Evolutionary conservation across 2,329 filamentous ascomycete species (phyloP).

Genomic region (Diaporthe caulivora): DNA sequence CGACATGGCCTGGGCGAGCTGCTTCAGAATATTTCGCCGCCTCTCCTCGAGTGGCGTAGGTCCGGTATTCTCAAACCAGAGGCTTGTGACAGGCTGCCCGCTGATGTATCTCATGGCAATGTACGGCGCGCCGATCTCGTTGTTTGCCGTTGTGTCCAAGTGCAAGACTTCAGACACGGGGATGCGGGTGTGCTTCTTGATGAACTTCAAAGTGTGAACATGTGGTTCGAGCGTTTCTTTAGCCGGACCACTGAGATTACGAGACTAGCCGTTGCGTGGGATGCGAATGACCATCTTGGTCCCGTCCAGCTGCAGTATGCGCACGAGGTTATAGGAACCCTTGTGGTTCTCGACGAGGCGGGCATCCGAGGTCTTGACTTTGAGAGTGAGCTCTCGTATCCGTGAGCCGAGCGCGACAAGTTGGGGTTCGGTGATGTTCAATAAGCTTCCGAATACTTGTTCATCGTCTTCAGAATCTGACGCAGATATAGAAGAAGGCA

Average conservation of each 20-base stretch:
- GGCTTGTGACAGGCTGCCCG: neutral
- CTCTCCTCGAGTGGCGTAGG: neutral
- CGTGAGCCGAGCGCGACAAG: neutral
- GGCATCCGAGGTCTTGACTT: neutral
- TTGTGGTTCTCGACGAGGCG: neutral
- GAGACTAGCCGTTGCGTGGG: neutral
- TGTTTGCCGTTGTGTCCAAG: neutral
- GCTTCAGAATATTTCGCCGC: neutral
- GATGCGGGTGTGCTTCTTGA: neutral
- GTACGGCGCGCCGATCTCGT: constrained; percentile 8
- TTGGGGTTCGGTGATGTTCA: neutral
- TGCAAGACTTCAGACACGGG: neutral
- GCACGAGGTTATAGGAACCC: neutral
- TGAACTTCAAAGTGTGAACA: neutral
- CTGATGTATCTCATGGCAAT: constrained; percentile 1
- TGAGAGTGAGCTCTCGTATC: neutral
- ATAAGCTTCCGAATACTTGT: neutral
- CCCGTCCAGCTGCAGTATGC: neutral
- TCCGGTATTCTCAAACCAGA: neutral
- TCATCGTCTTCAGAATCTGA: neutral
- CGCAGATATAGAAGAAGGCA: neutral
- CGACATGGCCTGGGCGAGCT: neutral
- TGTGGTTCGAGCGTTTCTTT: neutral
- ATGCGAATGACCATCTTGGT: constrained; percentile 2
- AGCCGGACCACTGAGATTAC: neutral